Evolutionary conservation across 768 basidiomycete species (phyloP), one percentile per base, ranked within the genome.

Genomic region (Leccinum truebloodii): DNA sequence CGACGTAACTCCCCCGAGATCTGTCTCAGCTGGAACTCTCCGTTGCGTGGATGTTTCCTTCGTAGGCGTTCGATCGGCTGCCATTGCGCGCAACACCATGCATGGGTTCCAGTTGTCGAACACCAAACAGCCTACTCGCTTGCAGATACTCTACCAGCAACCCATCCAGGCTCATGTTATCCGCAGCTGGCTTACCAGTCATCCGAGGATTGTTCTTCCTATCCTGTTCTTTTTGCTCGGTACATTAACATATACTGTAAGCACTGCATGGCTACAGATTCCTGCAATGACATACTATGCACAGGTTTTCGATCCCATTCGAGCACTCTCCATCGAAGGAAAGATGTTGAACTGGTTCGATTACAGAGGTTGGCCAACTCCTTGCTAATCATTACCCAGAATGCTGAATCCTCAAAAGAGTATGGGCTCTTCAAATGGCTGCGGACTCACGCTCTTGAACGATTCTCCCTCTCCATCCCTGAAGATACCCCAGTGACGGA

Each of bases 291-390:
- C 41, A 16, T 28, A 10, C n/a, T 20, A 51, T 55, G 61, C 8
- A 1, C 62, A 96, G 90, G 84, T 98, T 55, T 97, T 98, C 68
- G 94, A 98, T 73, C 95, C 95, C 3, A 83, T 99, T 46, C 88
- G 96, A 28, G 84, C 87, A 3, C 78, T 94, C 60, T 92, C 87
- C 79, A 83, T 98, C 0, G 83, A 93, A 76, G 85, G 85, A 26
- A 92, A 94, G 67, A 80, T 97, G 67, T 77, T 89, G 50, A 82
- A 92, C 46, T 92, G 92, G 83, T 95, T 97, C 67, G 88, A 96
- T 66, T 85, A 88, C 64, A 81, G 81, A 72, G 81, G 91, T 90
- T 68, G 1, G 77, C 64, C 53, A 46, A 35, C 28, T 52, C 22
- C 35, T 60, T 54, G 39, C 35, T 54, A 28, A 51, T 52, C 14